phyloP scores from a whole-genome alignment of 306 rosid genomes.

The Begonia loranthoides region DNA sequence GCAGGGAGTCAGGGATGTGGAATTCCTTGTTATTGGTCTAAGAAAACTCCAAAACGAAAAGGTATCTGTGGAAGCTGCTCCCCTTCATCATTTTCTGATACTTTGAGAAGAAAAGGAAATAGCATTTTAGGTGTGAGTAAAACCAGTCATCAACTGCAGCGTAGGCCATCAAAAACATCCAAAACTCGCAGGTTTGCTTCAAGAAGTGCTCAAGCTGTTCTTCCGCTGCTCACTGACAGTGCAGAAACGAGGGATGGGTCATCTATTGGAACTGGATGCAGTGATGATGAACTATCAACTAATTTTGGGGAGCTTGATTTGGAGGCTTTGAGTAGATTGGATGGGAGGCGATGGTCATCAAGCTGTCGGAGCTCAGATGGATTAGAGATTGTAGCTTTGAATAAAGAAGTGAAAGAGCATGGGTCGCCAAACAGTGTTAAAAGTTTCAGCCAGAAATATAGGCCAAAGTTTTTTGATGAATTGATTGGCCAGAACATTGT shows the following conservation, averaged over 20 bases:
- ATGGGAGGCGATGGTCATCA: constrained; percentile 95
- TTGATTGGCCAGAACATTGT: constrained; percentile 91
- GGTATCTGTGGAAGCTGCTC: constrained; percentile 57
- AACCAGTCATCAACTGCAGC: constrained; percentile 36
- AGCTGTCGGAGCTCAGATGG: constrained; percentile 70
- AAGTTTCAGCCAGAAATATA: constrained; percentile 79
- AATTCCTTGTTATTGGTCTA: constrained; percentile 92
- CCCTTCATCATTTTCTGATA: constrained; percentile 83
- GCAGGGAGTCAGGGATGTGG: constrained; percentile 88
- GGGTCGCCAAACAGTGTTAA: constrained; percentile 45
- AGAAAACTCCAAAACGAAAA: constrained; percentile 55
- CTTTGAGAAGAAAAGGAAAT: constrained; percentile 77
- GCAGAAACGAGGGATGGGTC: constrained; percentile 62
- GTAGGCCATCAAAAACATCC: constrained; percentile 30
- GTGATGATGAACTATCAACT: constrained; percentile 85
- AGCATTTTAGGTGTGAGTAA: constrained; percentile 69
- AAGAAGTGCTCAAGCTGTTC: constrained; percentile 61
- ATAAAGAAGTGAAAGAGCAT: constrained; percentile 57
- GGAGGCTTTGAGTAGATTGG: constrained; percentile 91
- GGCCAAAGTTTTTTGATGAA: constrained; percentile 64
- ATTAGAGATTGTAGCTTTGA: constrained; percentile 18
- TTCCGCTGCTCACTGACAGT: constrained; percentile 59
- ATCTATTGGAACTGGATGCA: constrained; percentile 78
- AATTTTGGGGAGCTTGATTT: constrained; percentile 94
- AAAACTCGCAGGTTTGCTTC: constrained; percentile 41